These are phyloP conservation scores for Trichopus zeylanicus DNA, from an alignment of 116 monocot genomes.

Conservation along the genomic window DNA sequence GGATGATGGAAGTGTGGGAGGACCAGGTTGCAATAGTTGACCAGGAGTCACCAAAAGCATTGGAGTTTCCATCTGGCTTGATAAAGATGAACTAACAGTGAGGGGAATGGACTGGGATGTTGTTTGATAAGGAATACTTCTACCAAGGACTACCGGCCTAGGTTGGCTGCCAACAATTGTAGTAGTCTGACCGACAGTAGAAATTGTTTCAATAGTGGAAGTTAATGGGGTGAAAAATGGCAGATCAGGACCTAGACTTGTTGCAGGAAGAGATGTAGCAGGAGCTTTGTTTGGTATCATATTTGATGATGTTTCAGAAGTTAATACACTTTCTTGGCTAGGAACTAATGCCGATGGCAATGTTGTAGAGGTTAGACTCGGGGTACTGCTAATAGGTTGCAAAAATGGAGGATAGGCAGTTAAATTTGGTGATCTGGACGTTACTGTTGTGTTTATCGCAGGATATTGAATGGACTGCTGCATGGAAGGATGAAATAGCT, in stretches of 20 bases:
- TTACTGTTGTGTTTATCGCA: constrained; percentile 16
- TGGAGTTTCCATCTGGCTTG: constrained; percentile 35
- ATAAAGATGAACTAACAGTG: constrained; percentile 18
- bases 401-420: constrained; percentile 42
- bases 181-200: constrained; percentile 9
- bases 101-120: constrained; percentile 18
- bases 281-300: constrained; percentile 22
- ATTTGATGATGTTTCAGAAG: constrained; percentile 29
- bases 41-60: constrained; percentile 44
- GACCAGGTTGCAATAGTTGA: constrained; percentile 39
- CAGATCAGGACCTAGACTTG: constrained; percentile 18
- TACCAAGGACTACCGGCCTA: constrained; percentile 12
- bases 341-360: constrained; percentile 19
- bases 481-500: constrained; percentile 45
- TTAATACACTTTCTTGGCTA: constrained; percentile 19
- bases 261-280: constrained; percentile 26
- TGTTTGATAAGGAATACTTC: constrained; percentile 24
- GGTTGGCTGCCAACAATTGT: constrained; percentile 17
- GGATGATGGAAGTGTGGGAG: constrained; percentile 31
- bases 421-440: constrained; percentile 16
- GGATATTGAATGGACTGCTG: constrained; percentile 64
- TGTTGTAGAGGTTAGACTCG: constrained; percentile 13
- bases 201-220: constrained; percentile 13
- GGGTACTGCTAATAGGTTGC: constrained; percentile 20
- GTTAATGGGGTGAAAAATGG: constrained; percentile 12